phyloP scores from a whole-genome alignment of 139 green algal genomes.

The Trebouxia sp. region DNA sequence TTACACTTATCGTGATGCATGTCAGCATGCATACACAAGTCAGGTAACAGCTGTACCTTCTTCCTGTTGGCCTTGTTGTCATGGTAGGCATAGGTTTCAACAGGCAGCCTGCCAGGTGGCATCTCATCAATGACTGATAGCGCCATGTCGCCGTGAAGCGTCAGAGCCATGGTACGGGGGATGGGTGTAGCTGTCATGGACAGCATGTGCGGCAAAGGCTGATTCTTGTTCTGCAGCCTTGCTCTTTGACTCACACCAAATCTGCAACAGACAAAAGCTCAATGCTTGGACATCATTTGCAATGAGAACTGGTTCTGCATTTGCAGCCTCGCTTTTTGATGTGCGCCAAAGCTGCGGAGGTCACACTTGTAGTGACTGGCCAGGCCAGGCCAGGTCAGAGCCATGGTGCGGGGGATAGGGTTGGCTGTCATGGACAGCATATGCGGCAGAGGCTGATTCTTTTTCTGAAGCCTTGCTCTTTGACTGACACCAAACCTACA shows the following conservation, averaged over 20 bases:
- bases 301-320: too few species aligned
- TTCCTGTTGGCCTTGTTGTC: slow-evolving; percentile 38
- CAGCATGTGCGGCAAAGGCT: slow-evolving; percentile 82
- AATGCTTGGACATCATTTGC: not conserved
- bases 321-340: too few species aligned
- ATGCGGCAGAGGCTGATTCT: slow-evolving; percentile 70
- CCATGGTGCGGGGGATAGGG: slow-evolving; percentile 93
- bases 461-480: slow-evolving; percentile 63
- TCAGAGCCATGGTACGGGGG: slow-evolving; percentile 87
- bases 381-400: too few species aligned
- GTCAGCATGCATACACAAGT: too few species aligned
- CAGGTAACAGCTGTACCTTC: too few species aligned
- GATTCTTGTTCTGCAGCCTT: slow-evolving; percentile 53
- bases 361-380: too few species aligned
- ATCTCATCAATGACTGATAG: slow-evolving; percentile 64
- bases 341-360: too few species aligned
- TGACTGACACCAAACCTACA: slow-evolving; percentile 88
- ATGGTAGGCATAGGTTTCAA: slow-evolving; percentile 54
- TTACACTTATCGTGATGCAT: too few species aligned
- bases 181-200: slow-evolving; percentile 97
- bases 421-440: slow-evolving; percentile 95
- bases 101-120: slow-evolving; percentile 67
- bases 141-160: slow-evolving; percentile 67
- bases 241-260: slow-evolving; percentile 89
- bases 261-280: slow-evolving; percentile 43